phyloP scores from a whole-genome alignment of 257 asterid species.

The Misopates orontium region DNA sequence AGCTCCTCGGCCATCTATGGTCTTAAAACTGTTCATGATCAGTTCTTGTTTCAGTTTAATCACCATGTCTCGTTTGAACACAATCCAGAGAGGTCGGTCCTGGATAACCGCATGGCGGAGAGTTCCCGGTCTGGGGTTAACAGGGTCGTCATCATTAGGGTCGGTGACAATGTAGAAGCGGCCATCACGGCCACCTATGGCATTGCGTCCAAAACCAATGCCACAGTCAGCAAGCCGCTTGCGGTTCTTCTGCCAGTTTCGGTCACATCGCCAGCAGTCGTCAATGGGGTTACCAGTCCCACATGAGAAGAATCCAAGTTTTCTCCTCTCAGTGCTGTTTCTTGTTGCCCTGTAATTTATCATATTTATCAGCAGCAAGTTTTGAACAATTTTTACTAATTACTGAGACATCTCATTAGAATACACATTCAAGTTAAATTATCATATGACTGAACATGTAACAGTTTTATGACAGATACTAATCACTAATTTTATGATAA shows the following conservation, averaged over 20 bases:
- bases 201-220: constrained; percentile 91
- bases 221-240: constrained; percentile 86
- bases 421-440: too few species aligned
- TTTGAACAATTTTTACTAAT: too few species aligned
- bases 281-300: constrained; percentile 90
- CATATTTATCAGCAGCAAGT: not conserved
- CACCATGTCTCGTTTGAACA: constrained; percentile 88
- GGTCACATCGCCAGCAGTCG: constrained; percentile 96
- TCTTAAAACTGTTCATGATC: constrained; percentile 87
- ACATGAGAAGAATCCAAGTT: constrained; percentile 82
- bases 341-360: constrained; percentile 60
- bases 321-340: constrained; percentile 83
- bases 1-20: constrained; percentile 81
- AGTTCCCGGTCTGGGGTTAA: constrained; percentile 86
- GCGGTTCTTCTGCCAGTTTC: constrained; percentile 80
- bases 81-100: constrained; percentile 84
- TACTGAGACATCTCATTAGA: too few species aligned
- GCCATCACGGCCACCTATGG: constrained; percentile 92
- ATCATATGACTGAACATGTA: too few species aligned
- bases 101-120: constrained; percentile 93
- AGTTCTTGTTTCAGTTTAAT: constrained; percentile 80
- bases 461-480: too few species aligned
- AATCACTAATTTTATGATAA: too few species aligned
- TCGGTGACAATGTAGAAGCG: constrained; percentile 77
- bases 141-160: constrained; percentile 68